phyloP scores from a whole-genome alignment of 164 flowering plant species.

The Berberis vulgaris region DNA sequence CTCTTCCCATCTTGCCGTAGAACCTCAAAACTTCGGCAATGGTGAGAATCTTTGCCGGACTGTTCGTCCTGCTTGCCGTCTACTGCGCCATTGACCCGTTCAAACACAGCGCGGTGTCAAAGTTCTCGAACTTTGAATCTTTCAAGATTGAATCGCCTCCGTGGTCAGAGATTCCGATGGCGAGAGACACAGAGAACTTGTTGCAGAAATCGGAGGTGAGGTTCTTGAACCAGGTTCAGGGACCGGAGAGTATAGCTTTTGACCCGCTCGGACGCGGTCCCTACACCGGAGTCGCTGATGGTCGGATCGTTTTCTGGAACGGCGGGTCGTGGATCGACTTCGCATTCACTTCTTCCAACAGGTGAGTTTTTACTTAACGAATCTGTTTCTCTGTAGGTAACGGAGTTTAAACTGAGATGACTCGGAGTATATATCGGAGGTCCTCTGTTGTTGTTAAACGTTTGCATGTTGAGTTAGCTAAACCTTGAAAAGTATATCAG shows the following conservation, averaged over 20 bases:
- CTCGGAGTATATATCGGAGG: too few species aligned
- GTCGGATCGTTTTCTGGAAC: constrained; percentile 45
- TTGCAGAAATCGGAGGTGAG: constrained; percentile 61
- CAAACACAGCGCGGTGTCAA: constrained; percentile 47
- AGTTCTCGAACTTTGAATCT: constrained; percentile 57
- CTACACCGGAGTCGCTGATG: constrained; percentile 92
- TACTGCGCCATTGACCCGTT: constrained; percentile 77
- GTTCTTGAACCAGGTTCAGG: constrained; percentile 67
- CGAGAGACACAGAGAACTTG: constrained; percentile 36
- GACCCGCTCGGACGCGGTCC: constrained; percentile 88
- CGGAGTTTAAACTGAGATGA: too few species aligned
- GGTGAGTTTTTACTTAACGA: constrained; percentile 16
- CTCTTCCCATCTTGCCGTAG: too few species aligned
- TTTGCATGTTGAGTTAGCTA: too few species aligned
- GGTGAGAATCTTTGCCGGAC: constrained; percentile 24
- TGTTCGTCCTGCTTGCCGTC: constrained; percentile 42
- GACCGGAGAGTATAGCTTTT: constrained; percentile 87
- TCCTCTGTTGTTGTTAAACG: too few species aligned
- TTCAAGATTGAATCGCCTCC: constrained; percentile 39
- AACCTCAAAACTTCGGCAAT: constrained; percentile 7
- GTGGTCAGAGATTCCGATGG: constrained; percentile 41
- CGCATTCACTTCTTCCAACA: constrained; percentile 26
- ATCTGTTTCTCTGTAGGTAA: too few species aligned
- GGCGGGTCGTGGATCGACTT: constrained; percentile 30
- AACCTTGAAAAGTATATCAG: too few species aligned